phyloP scores from a whole-genome alignment of 106 monocot species.

The Dioscorea zingiberensis region DNA sequence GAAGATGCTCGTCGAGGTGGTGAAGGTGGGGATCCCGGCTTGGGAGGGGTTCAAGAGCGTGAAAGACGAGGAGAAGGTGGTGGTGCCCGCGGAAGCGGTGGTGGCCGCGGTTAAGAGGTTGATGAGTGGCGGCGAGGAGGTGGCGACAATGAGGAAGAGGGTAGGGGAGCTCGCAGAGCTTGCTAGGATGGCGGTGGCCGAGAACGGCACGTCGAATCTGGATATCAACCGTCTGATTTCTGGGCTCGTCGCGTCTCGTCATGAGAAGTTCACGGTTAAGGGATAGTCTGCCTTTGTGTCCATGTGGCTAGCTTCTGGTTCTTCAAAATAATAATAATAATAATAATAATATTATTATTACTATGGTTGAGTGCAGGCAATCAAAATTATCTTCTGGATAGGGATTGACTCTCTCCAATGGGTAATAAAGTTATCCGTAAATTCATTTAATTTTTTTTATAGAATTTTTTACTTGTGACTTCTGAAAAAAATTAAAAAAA shows the following conservation, averaged over 20 bases:
- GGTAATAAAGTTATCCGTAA: too few species aligned
- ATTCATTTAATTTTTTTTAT: too few species aligned
- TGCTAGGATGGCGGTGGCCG: neutral
- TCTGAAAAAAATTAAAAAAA: too few species aligned
- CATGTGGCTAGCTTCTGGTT: too few species aligned
- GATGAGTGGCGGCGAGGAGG: slow-evolving; percentile 1
- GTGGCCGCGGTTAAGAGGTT: neutral
- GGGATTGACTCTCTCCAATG: too few species aligned
- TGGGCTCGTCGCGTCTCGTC: neutral
- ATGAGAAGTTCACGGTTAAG: too few species aligned
- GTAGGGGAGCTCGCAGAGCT: neutral
- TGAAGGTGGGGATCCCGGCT: slow-evolving; percentile 6
- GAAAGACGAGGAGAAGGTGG: neutral
- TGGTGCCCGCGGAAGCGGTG: neutral
- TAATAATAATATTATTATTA: too few species aligned
- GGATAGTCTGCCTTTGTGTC: too few species aligned
- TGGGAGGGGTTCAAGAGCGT: neutral
- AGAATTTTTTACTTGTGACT: too few species aligned
- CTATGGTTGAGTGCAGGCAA: too few species aligned
- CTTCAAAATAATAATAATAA: too few species aligned
- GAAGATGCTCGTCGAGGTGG: neutral
- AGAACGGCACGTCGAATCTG: neutral
- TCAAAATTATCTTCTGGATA: too few species aligned
- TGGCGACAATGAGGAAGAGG: slow-evolving; percentile 1
- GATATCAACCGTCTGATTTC: neutral